phyloP scores from a whole-genome alignment of 129 eudicot species.

The Glebionis coronaria region DNA sequence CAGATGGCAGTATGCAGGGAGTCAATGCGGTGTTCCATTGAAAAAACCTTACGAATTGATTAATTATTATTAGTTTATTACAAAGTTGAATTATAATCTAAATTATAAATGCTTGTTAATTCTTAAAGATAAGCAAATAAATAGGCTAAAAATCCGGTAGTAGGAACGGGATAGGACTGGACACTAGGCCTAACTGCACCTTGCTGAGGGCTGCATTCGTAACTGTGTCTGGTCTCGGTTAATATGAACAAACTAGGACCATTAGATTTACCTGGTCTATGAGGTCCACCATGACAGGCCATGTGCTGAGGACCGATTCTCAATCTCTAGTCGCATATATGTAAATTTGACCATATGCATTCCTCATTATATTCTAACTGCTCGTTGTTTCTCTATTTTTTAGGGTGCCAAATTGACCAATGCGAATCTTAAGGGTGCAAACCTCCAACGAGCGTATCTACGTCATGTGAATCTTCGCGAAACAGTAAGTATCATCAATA shows the following conservation, averaged over 20 bases:
- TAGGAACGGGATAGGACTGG: no score
- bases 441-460: conserved; percentile 92
- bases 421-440: conserved; percentile 91
- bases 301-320: no score
- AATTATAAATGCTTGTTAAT: not conserved
- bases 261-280: not conserved
- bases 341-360: not conserved
- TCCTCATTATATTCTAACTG: not conserved
- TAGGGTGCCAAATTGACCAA: conserved; percentile 83
- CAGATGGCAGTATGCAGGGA: no score
- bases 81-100: not conserved
- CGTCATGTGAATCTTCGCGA: conserved; percentile 87
- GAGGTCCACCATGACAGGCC: not conserved
- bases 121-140: not conserved
- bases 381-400: conserved; percentile 1
- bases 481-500: conserved; percentile 53
- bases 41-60: no score
- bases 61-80: no score
- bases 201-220: no score
- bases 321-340: not conserved
- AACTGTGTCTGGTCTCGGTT: no score
- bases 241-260: not conserved
- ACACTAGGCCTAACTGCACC: no score
- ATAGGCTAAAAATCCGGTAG: not conserved
- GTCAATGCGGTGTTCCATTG: no score